Percentiles rank a stretch among this genome's conserved stretches.
These are phyloP conservation scores for Aspergillus aculeatus DNA, from an alignment of 2,329 filamentous ascomycete species.

Conservation along the genomic window DNA sequence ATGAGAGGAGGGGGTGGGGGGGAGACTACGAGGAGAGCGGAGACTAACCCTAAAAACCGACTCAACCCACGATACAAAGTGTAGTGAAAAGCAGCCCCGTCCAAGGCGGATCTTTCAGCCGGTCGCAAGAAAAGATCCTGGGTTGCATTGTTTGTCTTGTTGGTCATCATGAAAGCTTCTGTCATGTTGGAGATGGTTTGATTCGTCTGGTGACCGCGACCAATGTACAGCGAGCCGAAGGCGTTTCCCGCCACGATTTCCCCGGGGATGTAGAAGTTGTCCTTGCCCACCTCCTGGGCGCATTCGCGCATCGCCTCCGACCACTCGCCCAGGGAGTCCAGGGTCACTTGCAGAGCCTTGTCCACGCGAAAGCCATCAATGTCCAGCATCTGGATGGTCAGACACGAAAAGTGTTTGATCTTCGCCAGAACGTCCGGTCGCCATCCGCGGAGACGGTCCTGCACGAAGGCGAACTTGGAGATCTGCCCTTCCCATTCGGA, in stretches of 20 bases:
- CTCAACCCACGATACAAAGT: conserved; percentile 59
- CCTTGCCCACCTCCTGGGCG: conserved; percentile 54
- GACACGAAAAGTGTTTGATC: conserved; percentile 61
- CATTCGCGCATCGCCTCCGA: conserved; percentile 57
- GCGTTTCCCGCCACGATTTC: conserved; percentile 63
- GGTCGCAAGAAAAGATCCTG: conserved; percentile 51
- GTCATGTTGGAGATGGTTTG: conserved; percentile 50
- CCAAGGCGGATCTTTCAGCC: conserved; percentile 52
- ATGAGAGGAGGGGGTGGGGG: too few species aligned
- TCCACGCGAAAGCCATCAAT: conserved; percentile 66
- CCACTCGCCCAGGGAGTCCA: conserved; percentile 59
- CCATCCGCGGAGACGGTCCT: conserved; percentile 66
- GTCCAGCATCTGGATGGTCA: conserved; percentile 59
- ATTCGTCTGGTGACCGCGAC: conserved; percentile 57
- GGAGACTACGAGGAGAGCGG: not conserved
- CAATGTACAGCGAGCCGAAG: conserved; percentile 60
- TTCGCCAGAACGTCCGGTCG: conserved; percentile 55
- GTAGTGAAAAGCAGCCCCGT: conserved; percentile 62
- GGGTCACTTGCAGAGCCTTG: conserved; percentile 62
- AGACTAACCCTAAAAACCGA: conserved; percentile 51
- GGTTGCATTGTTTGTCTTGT: not conserved
- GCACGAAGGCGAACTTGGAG: conserved; percentile 64
- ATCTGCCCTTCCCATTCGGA: conserved; percentile 63
- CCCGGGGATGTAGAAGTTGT: conserved; percentile 63
- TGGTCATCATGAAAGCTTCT: conserved; percentile 37